A percentile compares a stretch with the other conserved stretches of the same genome.
These are phyloP conservation scores for Colletotrichum aenigma DNA, from an alignment of 2,329 filamentous ascomycete species.

Conservation along the genomic window DNA sequence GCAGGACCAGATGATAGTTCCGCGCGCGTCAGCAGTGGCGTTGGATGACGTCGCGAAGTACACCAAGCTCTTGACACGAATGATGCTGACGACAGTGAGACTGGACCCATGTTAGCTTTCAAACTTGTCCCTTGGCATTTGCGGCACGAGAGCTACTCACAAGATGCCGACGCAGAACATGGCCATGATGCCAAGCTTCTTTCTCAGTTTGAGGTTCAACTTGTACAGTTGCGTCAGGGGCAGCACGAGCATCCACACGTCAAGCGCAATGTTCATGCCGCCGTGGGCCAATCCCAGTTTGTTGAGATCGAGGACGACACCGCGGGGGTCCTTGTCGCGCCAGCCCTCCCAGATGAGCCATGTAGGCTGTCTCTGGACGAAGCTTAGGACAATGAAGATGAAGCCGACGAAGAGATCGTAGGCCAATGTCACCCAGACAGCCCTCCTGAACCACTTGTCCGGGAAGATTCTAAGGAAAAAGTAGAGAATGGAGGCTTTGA, in stretches of 20 bases:
- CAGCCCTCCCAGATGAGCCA: conserved; percentile 45
- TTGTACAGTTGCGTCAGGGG: conserved; percentile 39
- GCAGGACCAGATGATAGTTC: background rate
- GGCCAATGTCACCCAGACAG: conserved; percentile 22
- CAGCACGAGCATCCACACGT: conserved; percentile 45
- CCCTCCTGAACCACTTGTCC: conserved; percentile 23
- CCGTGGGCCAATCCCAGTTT: conserved; percentile 43
- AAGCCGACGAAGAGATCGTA: conserved; percentile 13
- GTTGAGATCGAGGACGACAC: conserved; percentile 35
- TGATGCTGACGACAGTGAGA: conserved; percentile 32
- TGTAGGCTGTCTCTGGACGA: conserved; percentile 47
- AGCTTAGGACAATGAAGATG: conserved; percentile 36
- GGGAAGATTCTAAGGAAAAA: conserved; percentile 42
- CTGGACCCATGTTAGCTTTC: conserved; percentile 16
- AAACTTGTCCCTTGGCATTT: background rate
- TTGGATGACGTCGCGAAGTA: conserved; percentile 41
- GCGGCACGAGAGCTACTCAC: background rate
- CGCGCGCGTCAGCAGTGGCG: background rate
- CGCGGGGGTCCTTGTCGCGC: conserved; percentile 26
- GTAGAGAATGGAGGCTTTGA: conserved; percentile 37
- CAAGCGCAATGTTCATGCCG: conserved; percentile 46
- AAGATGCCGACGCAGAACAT: conserved; percentile 38
- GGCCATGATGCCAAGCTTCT: conserved; percentile 37
- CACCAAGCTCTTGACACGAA: conserved; percentile 36
- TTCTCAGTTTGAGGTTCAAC: conserved; percentile 35